These are phyloP conservation scores for Phytophthora melonis DNA, from an alignment of 352 stramenopile genomes.

Conservation along the genomic window DNA sequence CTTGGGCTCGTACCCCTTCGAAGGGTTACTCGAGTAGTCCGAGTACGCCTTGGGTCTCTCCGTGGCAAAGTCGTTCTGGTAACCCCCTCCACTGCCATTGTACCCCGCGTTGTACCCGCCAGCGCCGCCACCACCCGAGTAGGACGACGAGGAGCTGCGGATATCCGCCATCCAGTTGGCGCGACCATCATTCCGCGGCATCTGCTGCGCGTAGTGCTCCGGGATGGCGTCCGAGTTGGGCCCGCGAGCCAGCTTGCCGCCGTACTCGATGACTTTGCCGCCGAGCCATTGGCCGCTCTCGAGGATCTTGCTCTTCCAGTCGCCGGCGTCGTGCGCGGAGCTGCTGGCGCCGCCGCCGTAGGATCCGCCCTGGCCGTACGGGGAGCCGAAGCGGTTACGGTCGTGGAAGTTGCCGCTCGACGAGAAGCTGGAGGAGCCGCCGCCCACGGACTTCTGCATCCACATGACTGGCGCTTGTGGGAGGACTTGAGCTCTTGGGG, in stretches of 20 bases:
- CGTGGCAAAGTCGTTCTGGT: constrained; percentile 82
- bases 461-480: constrained; percentile 34
- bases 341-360: constrained; percentile 33
- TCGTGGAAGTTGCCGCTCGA: constrained; percentile 54
- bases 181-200: constrained; percentile 73
- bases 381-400: constrained; percentile 54
- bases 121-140: constrained; percentile 3
- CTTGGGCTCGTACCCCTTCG: constrained; percentile 19
- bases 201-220: constrained; percentile 50
- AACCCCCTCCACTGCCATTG: constrained; percentile 40
- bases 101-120: constrained; percentile 21
- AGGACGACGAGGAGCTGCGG: constrained; percentile 56
- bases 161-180: constrained; percentile 86
- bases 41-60: constrained; percentile 58
- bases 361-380: constrained; percentile 35
- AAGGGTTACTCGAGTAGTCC: neutral
- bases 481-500: neutral
- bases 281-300: constrained; percentile 77
- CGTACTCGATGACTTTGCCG: constrained; percentile 79
- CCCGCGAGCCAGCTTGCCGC: constrained; percentile 60
- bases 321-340: constrained; percentile 30
- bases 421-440: constrained; percentile 37
- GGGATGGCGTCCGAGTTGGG: constrained; percentile 55
- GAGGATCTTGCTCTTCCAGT: constrained; percentile 80
- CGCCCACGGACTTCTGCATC: constrained; percentile 75